Evolutionary conservation across 2,329 filamentous ascomycete genomes (phyloP), one percentile per base, ranked within the genome.

Genomic region (Scortechinia acanthostroma): DNA sequence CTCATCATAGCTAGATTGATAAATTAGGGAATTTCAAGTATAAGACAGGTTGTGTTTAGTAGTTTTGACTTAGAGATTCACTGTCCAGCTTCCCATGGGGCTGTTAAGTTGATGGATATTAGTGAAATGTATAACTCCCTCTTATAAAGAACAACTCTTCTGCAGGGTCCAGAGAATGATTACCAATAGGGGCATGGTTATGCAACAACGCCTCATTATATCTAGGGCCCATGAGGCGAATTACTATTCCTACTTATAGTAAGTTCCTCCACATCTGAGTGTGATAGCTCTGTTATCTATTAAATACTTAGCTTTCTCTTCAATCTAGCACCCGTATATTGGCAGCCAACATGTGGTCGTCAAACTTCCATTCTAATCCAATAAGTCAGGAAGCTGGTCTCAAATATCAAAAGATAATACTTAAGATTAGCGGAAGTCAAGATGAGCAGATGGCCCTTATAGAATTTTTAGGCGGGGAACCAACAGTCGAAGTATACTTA

Each of bases 1-100:
- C 54, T 76, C 33, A 66, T 73, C 50, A 66, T 64, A 40, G 70
- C 70, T 17, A 74, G 73, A 54, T 66, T 72, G 53, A 63, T 73
- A 50, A 74, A 74, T 49, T 65, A 66, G 21, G 69, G 69, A 1
- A 55, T 76, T 6, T 68, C 69, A 55, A 71, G 72, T 10, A 14
- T 47, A 16, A 40, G 43, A 48, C 44, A 47, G 33, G 33, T 49
- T 15, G 47, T 47, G 17, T 49, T 50, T 30, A 50, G 48, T 43
- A 50, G 40, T 5, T 49, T 50, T 28, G 48, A 50, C 33, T 43
- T 49, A 45, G 4, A 47, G 25, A 49, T 49, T 22, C 48, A 49
- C 21, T 15, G 43, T 42, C 48, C 48, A 35, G 16, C 15, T 4
- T 48, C 46, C 1, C 45, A 50, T 33, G 30, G 16, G 2, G 45